Base-by-base conservation (phyloP, 2,329 filamentous ascomycete genomes). In the Exophiala oligosperma region DNA sequence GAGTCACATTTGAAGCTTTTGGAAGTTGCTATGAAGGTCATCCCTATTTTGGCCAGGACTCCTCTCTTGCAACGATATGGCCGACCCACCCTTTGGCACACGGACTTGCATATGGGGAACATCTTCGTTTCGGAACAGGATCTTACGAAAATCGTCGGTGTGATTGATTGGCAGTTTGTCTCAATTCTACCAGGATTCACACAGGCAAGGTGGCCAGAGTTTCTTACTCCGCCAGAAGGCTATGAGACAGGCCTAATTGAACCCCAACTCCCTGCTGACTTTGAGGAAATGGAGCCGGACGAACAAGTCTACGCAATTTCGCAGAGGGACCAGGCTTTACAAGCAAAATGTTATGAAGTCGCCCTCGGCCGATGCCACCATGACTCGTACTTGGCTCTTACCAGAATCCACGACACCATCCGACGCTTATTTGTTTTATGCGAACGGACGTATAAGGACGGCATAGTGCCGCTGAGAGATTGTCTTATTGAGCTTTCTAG, bases 41-140 rank as follows among this genome's bases (percentile, higher is more conserved):
- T 41, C 4, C 50, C 11, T 9, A 43, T 52, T 41, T 52, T 43
- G n/a, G 32, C 9, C 7, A 41, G n/a, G 4, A 17, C 35, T 23
- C 2, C 9, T 43, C 17, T 52, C 23, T 6, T n/a, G 5, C 40
- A 17, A 43, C 37, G 17, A 17, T 17, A 52, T 43, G 40, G 11
- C n/a, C 2, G 65, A 26, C 67, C 68, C 38, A 70, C 64, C 12
- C 23, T 69, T 37, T 67, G 56, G 61, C 62, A 67, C 37, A 67
- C 65, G 5, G 64, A 68, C 55, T 64, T 70, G 35, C 62, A 68
- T 26, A 67, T 72, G 67, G 68, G 70, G 26, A 74, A 74, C 49
- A 72, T 75, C 12, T 73, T 67, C 44, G 66, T 70, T 23, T 56
- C 63, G 8, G 44, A 63, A 3, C 52, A 66, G 12, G 57, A 70